A percentile compares a stretch with the other conserved stretches of the same genome.
phyloP scores from a whole-genome alignment of 441 rosid genomes.

The Mallotus repandus region DNA sequence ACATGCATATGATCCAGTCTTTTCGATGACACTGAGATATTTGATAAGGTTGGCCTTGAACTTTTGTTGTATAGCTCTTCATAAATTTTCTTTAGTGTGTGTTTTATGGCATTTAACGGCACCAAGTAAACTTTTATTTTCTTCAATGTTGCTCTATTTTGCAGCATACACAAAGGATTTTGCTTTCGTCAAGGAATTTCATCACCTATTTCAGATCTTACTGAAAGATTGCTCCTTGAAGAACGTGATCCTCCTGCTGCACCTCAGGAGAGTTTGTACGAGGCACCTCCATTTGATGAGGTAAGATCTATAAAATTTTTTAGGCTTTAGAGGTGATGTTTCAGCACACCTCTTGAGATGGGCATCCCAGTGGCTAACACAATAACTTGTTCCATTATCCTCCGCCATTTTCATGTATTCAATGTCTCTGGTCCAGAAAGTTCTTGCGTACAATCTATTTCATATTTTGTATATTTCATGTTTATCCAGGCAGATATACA shows the following conservation, averaged over 20 bases:
- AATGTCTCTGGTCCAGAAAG: neutral
- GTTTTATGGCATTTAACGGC: conserved; percentile 9
- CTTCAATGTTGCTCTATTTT: conserved; percentile 20
- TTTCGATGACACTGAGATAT: conserved; percentile 84
- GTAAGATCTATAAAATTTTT: conserved; percentile 33
- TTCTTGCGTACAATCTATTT: neutral
- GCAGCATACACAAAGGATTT: conserved; percentile 84
- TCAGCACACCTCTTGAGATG: conserved; percentile 9
- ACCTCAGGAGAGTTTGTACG: conserved; percentile 63
- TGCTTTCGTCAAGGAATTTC: conserved; percentile 73
- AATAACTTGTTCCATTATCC: conserved; percentile 4
- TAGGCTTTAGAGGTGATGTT: neutral
- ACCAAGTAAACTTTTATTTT: conserved; percentile 10
- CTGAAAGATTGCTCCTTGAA: conserved; percentile 77
- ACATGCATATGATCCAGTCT: conserved; percentile 80
- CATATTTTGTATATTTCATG: conserved; percentile 10
- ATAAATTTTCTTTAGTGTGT: conserved; percentile 2
- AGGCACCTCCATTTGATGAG: conserved; percentile 94
- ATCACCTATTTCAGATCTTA: conserved; percentile 86
- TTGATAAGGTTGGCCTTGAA: conserved; percentile 58
- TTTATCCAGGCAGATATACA: conserved; percentile 80
- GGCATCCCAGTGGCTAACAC: conserved; percentile 4
- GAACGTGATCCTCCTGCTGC: conserved; percentile 77
- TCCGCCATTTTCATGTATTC: neutral
- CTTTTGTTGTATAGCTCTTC: neutral